phyloP scores from a whole-genome alignment of 169 alveolate species.

The Eimeria sp. region DNA sequence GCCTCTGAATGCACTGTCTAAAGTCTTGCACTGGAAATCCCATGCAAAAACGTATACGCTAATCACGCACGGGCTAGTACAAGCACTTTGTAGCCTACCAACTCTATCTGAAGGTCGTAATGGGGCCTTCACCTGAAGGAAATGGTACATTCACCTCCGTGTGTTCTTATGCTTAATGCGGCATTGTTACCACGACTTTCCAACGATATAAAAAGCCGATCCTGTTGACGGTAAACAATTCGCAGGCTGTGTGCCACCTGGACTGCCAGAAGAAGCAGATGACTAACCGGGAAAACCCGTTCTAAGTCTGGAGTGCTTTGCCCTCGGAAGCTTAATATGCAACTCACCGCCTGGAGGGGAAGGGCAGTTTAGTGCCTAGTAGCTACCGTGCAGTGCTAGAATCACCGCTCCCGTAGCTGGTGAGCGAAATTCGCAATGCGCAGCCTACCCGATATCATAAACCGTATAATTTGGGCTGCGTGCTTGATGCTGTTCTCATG shows the following conservation, averaged over 20 bases:
- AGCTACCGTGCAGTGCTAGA: neutral
- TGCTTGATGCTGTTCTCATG: neutral
- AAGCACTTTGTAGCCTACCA: neutral
- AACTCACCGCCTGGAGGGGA: neutral
- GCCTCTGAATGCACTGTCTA: neutral
- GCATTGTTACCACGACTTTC: neutral
- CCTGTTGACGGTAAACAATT: neutral
- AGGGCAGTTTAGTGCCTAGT: neutral
- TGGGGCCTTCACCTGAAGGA: neutral
- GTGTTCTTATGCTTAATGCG: too few relatives aligned
- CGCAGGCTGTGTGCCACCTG: neutral
- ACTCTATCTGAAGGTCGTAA: neutral
- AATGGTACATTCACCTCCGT: neutral
- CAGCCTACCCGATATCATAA: neutral
- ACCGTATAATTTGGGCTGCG: neutral
- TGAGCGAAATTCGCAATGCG: neutral
- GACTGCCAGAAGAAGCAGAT: neutral
- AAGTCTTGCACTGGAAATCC: neutral
- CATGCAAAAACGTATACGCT: neutral
- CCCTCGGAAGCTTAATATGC: neutral
- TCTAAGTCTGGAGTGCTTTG: neutral
- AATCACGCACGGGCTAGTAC: neutral
- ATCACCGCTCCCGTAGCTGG: neutral
- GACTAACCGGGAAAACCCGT: neutral
- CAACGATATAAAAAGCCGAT: neutral